A percentile compares a stretch with the other conserved stretches of the same genome.
These are phyloP conservation scores for Taxillus chinensis DNA, from an alignment of 164 flowering plant genomes.

Conservation along the genomic window DNA sequence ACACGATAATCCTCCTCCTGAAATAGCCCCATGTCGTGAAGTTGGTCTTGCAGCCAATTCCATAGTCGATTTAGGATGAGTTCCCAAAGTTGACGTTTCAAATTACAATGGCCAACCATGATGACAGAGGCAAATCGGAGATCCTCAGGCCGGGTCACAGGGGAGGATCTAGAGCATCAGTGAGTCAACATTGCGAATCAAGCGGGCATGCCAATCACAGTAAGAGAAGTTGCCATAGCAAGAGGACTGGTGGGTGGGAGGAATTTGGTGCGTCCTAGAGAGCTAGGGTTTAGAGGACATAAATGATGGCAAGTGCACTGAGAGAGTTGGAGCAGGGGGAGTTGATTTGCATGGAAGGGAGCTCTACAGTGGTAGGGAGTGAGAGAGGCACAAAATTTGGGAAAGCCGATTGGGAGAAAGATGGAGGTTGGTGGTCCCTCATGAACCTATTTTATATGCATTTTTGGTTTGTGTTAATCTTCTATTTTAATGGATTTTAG, in stretches of 20 bases:
- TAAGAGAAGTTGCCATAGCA: conserved; percentile 76
- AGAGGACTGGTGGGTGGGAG: conserved; percentile 52
- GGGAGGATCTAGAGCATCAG: conserved; percentile 31
- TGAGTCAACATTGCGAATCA: conserved; percentile 21
- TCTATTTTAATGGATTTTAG: too few species aligned
- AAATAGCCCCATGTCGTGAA: conserved; percentile 62
- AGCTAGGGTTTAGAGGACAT: conserved; percentile 36
- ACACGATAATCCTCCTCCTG: conserved; percentile 73
- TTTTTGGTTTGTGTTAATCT: too few species aligned
- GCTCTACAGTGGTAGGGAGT: conserved; percentile 43
- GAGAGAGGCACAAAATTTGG: conserved; percentile 22
- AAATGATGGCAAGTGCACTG: conserved; percentile 23
- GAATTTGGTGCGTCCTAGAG: conserved; percentile 57
- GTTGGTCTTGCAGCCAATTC: conserved; percentile 67
- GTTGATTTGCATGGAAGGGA: conserved; percentile 55
- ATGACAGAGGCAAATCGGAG: conserved; percentile 17
- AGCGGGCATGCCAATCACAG: conserved; percentile 60
- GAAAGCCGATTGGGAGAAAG: conserved; percentile 68
- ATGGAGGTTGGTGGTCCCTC: conserved; percentile 15
- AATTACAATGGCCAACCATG: conserved; percentile 47
- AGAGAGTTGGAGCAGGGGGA: conserved; percentile 48
- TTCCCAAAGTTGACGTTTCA: conserved; percentile 49
- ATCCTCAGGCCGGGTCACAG: conserved; percentile 6
- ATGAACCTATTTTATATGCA: too few species aligned
- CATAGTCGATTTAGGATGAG: conserved; percentile 52